phyloP scores from a whole-genome alignment of 2,329 filamentous ascomycete genomes.

The Pleomassaria siparia region DNA sequence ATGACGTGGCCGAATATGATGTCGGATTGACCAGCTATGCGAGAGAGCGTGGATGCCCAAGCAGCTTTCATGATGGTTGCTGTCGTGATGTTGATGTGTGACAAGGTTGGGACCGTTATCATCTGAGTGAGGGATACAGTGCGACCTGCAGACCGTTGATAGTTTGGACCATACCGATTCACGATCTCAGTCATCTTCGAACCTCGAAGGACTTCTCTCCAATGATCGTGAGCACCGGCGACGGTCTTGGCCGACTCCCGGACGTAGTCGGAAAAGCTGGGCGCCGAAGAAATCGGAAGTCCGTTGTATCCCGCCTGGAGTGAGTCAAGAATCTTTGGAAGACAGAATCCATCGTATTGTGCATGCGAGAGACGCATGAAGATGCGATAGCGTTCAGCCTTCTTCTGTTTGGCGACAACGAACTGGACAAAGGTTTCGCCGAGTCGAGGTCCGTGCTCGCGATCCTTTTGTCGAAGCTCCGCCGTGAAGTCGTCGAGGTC shows the following conservation, averaged over 20 bases:
- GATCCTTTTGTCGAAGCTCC: conserved; percentile 31
- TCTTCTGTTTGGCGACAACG: conserved; percentile 34
- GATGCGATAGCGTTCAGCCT: conserved; percentile 29
- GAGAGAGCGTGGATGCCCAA: conserved; percentile 47
- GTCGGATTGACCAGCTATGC: conserved; percentile 40
- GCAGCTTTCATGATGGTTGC: conserved; percentile 52
- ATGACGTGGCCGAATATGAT: conserved; percentile 48
- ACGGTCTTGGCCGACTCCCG: conserved; percentile 30
- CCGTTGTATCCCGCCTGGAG: conserved; percentile 37
- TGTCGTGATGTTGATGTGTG: conserved; percentile 38
- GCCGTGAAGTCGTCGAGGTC: conserved; percentile 32
- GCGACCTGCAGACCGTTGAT: conserved; percentile 31
- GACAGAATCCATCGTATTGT: conserved; percentile 38
- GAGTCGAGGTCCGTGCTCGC: conserved; percentile 30
- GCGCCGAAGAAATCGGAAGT: conserved; percentile 32
- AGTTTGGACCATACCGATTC: conserved; percentile 34
- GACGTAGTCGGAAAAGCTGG: conserved; percentile 36
- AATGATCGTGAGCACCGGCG: conserved; percentile 33
- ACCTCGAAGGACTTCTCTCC: conserved; percentile 32
- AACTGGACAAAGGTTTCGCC: conserved; percentile 37
- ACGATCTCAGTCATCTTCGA: conserved; percentile 41
- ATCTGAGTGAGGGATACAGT: conserved; percentile 31
- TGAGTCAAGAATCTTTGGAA: conserved; percentile 30
- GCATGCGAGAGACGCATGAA: conserved; percentile 39
- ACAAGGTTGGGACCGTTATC: conserved; percentile 22